Evolutionary conservation across 306 rosid genomes (phyloP).

Genomic region (Rubus idaeus): DNA sequence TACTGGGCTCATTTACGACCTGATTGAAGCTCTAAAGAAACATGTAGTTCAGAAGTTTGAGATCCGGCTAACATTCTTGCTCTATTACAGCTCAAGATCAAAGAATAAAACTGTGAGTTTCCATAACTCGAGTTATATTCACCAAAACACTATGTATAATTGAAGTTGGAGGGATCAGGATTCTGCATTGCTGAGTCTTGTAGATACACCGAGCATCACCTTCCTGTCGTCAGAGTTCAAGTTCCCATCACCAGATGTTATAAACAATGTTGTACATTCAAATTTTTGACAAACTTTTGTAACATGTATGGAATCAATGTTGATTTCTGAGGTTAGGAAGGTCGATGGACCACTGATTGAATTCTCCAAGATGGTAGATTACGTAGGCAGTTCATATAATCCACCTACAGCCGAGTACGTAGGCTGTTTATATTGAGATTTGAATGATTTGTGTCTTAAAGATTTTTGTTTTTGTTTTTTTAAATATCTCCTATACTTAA

Average conservation of each 20-base stretch:
- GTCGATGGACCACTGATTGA: background rate
- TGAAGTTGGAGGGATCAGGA: background rate
- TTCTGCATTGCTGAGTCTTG: slow-evolving; percentile 5
- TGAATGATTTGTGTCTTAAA: background rate
- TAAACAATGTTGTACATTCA: background rate
- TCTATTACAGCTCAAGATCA: background rate
- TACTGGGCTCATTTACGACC: background rate
- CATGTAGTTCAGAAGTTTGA: background rate
- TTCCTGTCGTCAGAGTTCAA: background rate
- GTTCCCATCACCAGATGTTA: background rate
- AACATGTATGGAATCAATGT: background rate
- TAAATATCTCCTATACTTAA: background rate
- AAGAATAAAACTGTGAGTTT: background rate
- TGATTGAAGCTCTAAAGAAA: background rate
- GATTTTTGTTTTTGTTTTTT: too few relatives aligned
- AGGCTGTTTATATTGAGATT: background rate
- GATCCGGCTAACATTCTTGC: background rate
- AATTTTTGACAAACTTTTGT: background rate
- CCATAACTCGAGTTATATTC: background rate
- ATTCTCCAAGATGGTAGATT: background rate
- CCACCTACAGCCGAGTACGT: background rate
- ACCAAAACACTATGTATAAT: background rate
- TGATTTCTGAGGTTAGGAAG: background rate
- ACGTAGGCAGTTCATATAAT: background rate
- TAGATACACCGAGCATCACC: background rate